Percentiles rank a stretch among this genome's conserved stretches.
phyloP scores from a whole-genome alignment of 495 filamentous ascomycete genomes.

The Tuber melanosporum region DNA sequence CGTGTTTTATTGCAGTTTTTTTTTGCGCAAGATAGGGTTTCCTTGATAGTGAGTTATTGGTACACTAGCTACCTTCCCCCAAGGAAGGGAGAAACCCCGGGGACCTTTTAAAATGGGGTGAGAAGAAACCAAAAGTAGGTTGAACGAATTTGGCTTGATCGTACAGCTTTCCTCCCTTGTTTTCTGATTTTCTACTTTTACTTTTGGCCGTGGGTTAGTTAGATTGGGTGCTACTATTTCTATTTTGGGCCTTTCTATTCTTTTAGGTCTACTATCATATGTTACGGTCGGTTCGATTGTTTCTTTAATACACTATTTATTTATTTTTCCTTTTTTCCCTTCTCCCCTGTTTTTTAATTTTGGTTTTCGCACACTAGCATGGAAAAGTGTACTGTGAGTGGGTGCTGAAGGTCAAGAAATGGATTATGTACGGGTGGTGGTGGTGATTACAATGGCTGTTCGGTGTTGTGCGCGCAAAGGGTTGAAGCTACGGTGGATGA shows the following conservation, averaged over 20 bases:
- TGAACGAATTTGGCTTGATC: conserved; percentile 17
- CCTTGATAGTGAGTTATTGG: not conserved
- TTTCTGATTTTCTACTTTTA: not conserved
- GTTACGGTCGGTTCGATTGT: not conserved
- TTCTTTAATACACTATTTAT: not conserved
- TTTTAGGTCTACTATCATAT: not conserved
- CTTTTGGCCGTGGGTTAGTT: not conserved
- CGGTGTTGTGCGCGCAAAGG: not conserved
- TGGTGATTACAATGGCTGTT: not conserved
- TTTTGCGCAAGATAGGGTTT: not conserved
- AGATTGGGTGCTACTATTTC: not conserved
- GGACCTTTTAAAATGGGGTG: not conserved
- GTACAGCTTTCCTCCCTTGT: not conserved
- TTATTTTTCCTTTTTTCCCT: not conserved
- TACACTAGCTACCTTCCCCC: not conserved
- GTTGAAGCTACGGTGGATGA: not conserved
- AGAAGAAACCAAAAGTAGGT: conserved; percentile 16
- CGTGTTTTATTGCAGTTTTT: not conserved
- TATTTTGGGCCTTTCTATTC: not conserved
- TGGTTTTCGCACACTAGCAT: not conserved
- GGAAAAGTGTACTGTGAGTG: not conserved
- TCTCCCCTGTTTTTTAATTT: not conserved
- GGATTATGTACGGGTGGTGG: not conserved
- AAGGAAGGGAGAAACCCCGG: conserved; percentile 15
- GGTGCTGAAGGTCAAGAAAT: not conserved